Percentiles rank a stretch among this genome's conserved stretches.
These are phyloP conservation scores for Diaporthe ampelina DNA, from an alignment of 2,329 filamentous ascomycete genomes.

Conservation along the genomic window DNA sequence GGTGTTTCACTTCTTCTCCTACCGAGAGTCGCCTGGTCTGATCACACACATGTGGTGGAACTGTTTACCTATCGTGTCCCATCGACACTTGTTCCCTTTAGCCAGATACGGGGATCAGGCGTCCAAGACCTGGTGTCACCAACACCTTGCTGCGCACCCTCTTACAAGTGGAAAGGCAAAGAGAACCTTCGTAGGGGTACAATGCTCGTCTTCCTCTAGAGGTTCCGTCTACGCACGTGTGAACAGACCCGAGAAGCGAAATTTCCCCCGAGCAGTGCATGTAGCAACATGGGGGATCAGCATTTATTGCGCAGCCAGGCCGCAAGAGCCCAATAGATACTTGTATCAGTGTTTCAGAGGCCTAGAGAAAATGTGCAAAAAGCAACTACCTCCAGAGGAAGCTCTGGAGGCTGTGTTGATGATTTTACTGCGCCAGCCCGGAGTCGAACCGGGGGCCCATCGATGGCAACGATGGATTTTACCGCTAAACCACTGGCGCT, in stretches of 20 bases:
- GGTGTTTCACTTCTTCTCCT: background rate
- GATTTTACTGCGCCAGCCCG: conserved; percentile 48
- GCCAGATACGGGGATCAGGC: background rate
- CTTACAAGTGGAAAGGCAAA: too few relatives aligned
- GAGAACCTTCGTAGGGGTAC: too few relatives aligned
- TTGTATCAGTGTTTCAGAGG: background rate
- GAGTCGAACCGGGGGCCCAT: conserved; percentile 63
- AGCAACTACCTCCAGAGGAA: background rate
- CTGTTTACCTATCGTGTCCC: background rate
- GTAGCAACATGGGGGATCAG: background rate
- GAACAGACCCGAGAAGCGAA: background rate
- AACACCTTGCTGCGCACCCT: background rate
- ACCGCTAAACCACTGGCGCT: conserved; percentile 60
- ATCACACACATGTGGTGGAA: background rate
- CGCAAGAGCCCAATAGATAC: background rate
- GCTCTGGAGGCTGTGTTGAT: background rate
- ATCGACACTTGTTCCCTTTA: background rate
- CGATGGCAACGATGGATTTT: conserved; percentile 65
- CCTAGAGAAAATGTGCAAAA: background rate
- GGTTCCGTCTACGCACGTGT: background rate
- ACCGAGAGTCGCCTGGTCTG: background rate
- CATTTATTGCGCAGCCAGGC: background rate
- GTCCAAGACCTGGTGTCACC: background rate
- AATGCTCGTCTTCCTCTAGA: background rate
- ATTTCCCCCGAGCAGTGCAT: background rate